These are phyloP conservation scores for Corynespora cassiicola DNA, from an alignment of 2,329 filamentous ascomycete genomes.

Conservation along the genomic window DNA sequence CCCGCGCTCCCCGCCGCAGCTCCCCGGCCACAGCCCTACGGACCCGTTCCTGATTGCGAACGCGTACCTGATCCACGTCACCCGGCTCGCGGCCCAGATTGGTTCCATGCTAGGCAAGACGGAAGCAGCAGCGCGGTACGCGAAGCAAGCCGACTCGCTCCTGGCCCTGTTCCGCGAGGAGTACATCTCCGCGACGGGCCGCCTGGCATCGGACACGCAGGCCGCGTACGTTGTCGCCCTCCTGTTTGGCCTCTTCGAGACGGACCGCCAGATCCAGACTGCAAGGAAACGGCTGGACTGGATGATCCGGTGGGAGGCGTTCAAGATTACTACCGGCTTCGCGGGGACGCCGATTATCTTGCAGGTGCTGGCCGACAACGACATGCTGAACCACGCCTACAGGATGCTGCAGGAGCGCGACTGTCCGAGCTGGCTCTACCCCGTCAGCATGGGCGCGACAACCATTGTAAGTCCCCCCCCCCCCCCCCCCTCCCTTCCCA, in stretches of 20 bases:
- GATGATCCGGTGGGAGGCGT: conserved; percentile 54
- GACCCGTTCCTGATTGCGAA: conserved; percentile 1
- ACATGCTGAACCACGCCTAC: conserved; percentile 41
- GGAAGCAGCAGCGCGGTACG: too few relatives aligned
- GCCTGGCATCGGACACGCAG: too few relatives aligned
- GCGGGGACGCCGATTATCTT: conserved; percentile 5
- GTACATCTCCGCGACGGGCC: too few relatives aligned
- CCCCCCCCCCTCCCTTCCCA: too few relatives aligned
- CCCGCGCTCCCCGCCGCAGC: background rate
- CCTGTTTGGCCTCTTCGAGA: too few relatives aligned
- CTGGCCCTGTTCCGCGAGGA: too few relatives aligned
- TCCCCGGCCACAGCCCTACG: background rate
- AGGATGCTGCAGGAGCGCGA: conserved; percentile 54
- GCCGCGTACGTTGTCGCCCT: too few relatives aligned
- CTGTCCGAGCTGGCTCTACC: conserved; percentile 56
- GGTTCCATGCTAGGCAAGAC: too few relatives aligned
- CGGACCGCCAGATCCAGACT: too few relatives aligned
- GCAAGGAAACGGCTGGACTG: conserved; percentile 56
- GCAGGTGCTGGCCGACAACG: too few relatives aligned
- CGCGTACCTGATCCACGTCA: conserved; percentile 1
- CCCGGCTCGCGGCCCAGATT: background rate
- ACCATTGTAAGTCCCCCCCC: too few relatives aligned
- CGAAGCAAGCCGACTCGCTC: too few relatives aligned
- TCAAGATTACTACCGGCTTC: conserved; percentile 2
- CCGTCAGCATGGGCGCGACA: conserved; percentile 52